Conservation (phyloP, 2,329 filamentous ascomycete genomes). For the Hypoxylon sp. region DNA sequence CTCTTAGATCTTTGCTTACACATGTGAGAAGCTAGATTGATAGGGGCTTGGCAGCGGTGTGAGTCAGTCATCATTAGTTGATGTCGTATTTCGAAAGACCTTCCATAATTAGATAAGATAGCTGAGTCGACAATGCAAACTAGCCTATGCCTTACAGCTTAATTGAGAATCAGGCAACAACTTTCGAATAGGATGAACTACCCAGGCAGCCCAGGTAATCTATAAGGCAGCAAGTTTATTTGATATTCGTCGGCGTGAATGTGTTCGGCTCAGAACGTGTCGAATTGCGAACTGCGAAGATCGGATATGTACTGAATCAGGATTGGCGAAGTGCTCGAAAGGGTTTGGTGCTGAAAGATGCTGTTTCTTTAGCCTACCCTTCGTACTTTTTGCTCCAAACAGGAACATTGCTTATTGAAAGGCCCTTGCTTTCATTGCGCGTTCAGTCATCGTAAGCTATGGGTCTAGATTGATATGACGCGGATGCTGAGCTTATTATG, state of each 20-base stretch:
- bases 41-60: conserved; percentile 1
- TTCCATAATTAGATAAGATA: conserved; percentile 4
- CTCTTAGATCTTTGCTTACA: background rate
- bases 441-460: background rate
- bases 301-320: conserved; percentile 31
- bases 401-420: conserved; percentile 1
- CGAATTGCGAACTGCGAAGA: conserved; percentile 9
- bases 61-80: conserved; percentile 4
- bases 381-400: conserved; percentile 3
- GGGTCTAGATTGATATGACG: background rate
- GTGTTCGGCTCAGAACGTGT: background rate
- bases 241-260: conserved; percentile 5
- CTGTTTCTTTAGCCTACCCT: conserved; percentile 1
- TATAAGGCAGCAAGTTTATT: conserved; percentile 3
- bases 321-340: conserved; percentile 15
- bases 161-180: conserved; percentile 6
- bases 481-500: background rate
- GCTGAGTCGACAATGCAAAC: conserved; percentile 16
- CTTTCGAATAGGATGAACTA: background rate
- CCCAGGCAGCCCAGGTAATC: too few species aligned
- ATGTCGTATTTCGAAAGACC: background rate
- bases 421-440: conserved; percentile 10
- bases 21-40: background rate
- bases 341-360: conserved; percentile 14
- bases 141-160: conserved; percentile 1